phyloP scores from a whole-genome alignment of 352 stramenopile genomes.

The Nannochloropsis limnetica region DNA sequence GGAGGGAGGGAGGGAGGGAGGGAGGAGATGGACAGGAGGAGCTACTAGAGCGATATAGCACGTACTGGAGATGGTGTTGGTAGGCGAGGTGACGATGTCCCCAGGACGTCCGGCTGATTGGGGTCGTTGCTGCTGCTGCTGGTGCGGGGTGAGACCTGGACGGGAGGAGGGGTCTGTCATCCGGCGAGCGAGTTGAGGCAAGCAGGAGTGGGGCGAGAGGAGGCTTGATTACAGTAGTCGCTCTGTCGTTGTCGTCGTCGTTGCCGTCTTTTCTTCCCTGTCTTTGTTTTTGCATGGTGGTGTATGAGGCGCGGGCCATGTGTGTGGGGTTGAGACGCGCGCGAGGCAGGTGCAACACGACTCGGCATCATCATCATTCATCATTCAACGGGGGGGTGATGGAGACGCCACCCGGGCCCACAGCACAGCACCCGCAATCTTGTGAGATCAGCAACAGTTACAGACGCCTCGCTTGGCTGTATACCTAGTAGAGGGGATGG shows the following conservation, averaged over 20 bases:
- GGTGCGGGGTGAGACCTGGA: not conserved
- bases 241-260: not conserved
- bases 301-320: no score
- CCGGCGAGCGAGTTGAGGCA: not conserved
- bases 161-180: not conserved
- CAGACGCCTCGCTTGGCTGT: not conserved
- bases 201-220: not conserved
- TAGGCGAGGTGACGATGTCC: not conserved
- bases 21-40: no score
- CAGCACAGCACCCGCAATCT: not conserved
- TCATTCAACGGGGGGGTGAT: no score
- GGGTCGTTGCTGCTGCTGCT: not conserved
- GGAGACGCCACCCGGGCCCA: no score
- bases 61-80: not conserved
- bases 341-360: not conserved
- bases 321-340: not conserved
- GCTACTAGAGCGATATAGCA: not conserved
- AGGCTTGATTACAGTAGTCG: not conserved
- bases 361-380: no score
- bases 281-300: not conserved
- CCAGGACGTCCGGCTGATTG: not conserved
- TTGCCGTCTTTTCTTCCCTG: not conserved
- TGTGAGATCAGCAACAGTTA: not conserved
- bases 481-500: not conserved
- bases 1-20: not conserved